Conservation (phyloP, 73 alveolate genomes). For the Tetrahymena malaccensis region DNA sequence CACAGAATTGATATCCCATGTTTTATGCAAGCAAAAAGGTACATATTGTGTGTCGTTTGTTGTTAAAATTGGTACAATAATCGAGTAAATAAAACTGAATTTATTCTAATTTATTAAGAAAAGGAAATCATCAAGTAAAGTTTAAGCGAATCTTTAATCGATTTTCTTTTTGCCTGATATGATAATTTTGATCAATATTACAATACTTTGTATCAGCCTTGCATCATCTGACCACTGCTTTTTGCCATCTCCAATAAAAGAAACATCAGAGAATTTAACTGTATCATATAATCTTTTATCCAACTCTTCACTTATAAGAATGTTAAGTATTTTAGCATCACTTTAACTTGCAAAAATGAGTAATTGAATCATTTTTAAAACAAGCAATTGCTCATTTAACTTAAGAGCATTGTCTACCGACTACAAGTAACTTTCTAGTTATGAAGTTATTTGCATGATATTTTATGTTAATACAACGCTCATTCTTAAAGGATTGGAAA, state of each 20-base stretch:
- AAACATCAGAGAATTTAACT: not conserved
- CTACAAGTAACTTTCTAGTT: not conserved
- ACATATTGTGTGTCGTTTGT: not conserved
- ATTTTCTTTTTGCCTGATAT: not conserved
- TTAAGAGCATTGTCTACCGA: not conserved
- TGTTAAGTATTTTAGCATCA: not conserved
- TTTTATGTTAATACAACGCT: not conserved
- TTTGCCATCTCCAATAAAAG: not conserved
- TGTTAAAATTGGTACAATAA: conserved; percentile 10
- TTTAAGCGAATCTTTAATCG: conserved; percentile 3
- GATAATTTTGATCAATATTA: conserved; percentile 7
- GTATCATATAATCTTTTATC: conserved; percentile 4
- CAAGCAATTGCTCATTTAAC: not conserved
- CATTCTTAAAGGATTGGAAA: not conserved
- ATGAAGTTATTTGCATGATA: not conserved
- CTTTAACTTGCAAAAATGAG: not conserved
- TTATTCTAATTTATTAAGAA: not conserved
- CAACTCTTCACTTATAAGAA: not conserved
- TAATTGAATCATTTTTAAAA: not conserved
- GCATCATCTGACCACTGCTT: conserved; percentile 20
- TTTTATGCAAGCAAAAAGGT: conserved; percentile 30
- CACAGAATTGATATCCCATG: not conserved
- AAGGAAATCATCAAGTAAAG: conserved; percentile 1
- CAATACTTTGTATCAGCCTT: not conserved
- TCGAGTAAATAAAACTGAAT: not conserved